These are phyloP conservation scores for Chytridiales sp. DNA, from an alignment of 371 early-diverging fungal species.

Conservation along the genomic window DNA sequence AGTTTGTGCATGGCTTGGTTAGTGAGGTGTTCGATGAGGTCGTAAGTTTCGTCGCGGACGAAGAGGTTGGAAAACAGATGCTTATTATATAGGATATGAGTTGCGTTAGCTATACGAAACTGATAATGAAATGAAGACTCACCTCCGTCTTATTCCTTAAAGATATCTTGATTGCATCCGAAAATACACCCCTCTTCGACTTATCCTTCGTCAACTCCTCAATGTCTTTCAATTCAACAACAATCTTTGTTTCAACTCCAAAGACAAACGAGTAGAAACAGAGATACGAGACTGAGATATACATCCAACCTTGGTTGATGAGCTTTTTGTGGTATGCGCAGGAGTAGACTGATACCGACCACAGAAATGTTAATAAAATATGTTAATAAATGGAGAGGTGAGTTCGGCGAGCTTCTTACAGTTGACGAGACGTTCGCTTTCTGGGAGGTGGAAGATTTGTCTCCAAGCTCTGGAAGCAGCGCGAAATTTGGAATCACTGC, in stretches of 20 bases:
- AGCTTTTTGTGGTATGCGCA: constrained; percentile 81
- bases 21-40: constrained; percentile 85
- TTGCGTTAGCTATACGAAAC: too few relatives aligned
- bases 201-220: constrained; percentile 81
- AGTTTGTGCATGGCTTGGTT: constrained; percentile 84
- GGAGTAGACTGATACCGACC: constrained; percentile 84
- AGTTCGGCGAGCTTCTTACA: constrained; percentile 50
- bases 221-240: constrained; percentile 86
- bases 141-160: constrained; percentile 79
- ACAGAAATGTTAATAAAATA: not conserved
- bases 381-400: not conserved
- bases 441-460: constrained; percentile 80
- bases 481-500: constrained; percentile 79
- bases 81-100: too few relatives aligned
- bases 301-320: constrained; percentile 96
- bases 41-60: constrained; percentile 91
- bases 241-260: constrained; percentile 87
- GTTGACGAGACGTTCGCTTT: constrained; percentile 84
- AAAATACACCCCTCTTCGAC: constrained; percentile 85
- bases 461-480: constrained; percentile 88
- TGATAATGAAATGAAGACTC: too few relatives aligned
- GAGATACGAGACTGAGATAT: constrained; percentile 86
- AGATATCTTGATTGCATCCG: constrained; percentile 84
- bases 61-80: constrained; percentile 93
- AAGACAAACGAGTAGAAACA: constrained; percentile 94